Conservation (phyloP, 1,139 yeast genomes). For the Suhomyces choctaworum region DNA sequence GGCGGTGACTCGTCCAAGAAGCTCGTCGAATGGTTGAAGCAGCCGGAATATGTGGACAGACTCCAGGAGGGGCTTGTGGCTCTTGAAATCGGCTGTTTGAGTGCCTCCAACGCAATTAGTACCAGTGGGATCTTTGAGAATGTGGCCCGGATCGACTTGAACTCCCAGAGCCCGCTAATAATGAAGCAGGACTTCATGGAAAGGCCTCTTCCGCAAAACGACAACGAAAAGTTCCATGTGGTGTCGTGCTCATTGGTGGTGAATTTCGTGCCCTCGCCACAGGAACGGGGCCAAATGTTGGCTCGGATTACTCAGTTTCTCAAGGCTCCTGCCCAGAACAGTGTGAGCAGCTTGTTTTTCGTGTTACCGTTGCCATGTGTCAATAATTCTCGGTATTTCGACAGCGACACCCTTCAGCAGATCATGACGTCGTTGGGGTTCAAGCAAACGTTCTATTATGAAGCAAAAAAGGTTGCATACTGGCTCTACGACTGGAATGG, state of each 20-base stretch:
- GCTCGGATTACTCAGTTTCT: constrained; percentile 59
- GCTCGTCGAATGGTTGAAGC: constrained; percentile 65
- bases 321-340: constrained; percentile 26
- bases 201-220: constrained; percentile 56
- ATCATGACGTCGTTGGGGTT: constrained; percentile 67
- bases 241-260: constrained; percentile 84
- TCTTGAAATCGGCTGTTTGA: constrained; percentile 81
- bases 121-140: constrained; percentile 2
- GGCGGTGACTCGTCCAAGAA: constrained; percentile 91
- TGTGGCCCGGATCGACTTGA: constrained; percentile 57
- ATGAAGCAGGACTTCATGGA: constrained; percentile 82
- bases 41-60: constrained; percentile 16
- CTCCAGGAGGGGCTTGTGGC: constrained; percentile 35
- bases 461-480: constrained; percentile 76
- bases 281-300: constrained; percentile 76
- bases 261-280: constrained; percentile 79
- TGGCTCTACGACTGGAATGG: constrained; percentile 63
- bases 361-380: constrained; percentile 91
- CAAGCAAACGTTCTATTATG: constrained; percentile 43
- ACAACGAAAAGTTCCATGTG: constrained; percentile 54
- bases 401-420: constrained; percentile 39
- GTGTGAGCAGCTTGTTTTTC: constrained; percentile 53
- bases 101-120: constrained; percentile 50
- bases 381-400: constrained; percentile 75
- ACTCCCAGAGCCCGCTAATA: constrained; percentile 75